Conservation (phyloP, 2,329 filamentous ascomycete species). For the Ophiocordyceps australis region DNA sequence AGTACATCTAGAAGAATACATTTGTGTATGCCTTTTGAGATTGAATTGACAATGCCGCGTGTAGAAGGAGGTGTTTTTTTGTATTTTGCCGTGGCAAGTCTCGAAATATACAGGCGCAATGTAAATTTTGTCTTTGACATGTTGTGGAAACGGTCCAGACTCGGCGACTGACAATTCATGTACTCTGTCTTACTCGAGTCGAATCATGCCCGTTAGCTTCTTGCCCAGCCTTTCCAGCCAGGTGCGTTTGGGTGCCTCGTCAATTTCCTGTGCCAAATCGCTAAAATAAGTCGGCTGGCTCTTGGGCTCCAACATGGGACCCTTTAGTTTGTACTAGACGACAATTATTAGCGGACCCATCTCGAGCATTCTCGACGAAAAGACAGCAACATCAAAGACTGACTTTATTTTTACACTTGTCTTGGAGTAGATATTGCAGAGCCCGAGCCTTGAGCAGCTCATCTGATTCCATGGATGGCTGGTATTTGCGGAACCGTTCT, state of each 20-base stretch:
- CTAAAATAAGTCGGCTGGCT: constrained; percentile 47
- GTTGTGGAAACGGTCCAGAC: too few species aligned
- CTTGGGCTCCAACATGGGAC: constrained; percentile 31
- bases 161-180: too few species aligned
- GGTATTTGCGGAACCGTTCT: constrained; percentile 14
- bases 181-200: constrained; percentile 38
- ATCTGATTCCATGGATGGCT: constrained; percentile 20
- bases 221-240: constrained; percentile 33
- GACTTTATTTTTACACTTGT: too few species aligned
- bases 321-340: constrained; percentile 20
- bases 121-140: too few species aligned
- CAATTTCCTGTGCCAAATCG: constrained; percentile 41
- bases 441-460: constrained; percentile 40
- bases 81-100: too few species aligned
- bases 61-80: too few species aligned
- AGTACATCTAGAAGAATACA: constrained; percentile 44
- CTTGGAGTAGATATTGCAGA: constrained; percentile 16
- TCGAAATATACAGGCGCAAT: too few species aligned
- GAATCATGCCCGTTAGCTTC: constrained; percentile 38
- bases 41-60: too few species aligned
- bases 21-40: background rate
- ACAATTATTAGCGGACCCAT: too few species aligned
- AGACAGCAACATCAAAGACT: too few species aligned
- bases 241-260: constrained; percentile 39
- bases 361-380: too few species aligned